These are phyloP conservation scores for Metschnikowia gelsemii DNA, from an alignment of 805 yeast genomes.

Conservation along the genomic window DNA sequence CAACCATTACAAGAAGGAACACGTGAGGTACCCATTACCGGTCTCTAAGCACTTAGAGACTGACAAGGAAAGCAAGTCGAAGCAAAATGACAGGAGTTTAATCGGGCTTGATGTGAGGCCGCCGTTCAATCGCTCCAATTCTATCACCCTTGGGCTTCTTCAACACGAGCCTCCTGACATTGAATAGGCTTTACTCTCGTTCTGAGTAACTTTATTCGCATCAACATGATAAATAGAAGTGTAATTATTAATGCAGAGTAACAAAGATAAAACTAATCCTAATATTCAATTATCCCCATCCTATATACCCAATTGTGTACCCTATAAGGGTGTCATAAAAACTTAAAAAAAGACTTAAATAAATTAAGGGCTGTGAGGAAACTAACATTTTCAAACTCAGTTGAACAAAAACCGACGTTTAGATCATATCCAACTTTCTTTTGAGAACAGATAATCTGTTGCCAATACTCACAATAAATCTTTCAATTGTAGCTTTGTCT, in stretches of 20 bases:
- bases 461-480: conserved; percentile 79
- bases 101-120: conserved; percentile 25
- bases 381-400: conserved; percentile 8
- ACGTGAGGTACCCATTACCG: conserved; percentile 40
- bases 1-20: conserved; percentile 51
- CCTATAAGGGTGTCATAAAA: conserved; percentile 3
- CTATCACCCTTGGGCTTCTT: conserved; percentile 40
- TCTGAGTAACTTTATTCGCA: not conserved
- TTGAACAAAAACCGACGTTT: not conserved
- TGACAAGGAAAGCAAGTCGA: conserved; percentile 30
- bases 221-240: not conserved
- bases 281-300: conserved; percentile 11
- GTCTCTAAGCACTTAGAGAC: conserved; percentile 38
- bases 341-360: conserved; percentile 9
- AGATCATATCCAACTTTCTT: conserved; percentile 44
- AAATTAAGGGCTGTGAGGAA: conserved; percentile 7
- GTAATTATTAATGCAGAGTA: conserved; percentile 1
- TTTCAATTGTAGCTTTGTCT: conserved; percentile 73
- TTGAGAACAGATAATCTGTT: conserved; percentile 72
- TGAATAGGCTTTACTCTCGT: not conserved
- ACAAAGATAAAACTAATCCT: conserved; percentile 3
- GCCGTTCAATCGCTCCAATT: conserved; percentile 35
- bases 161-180: conserved; percentile 25
- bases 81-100: conserved; percentile 18
- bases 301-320: conserved; percentile 8